Base-by-base conservation (phyloP, 2,329 filamentous ascomycete species). In the Fusarium nisikadoi region DNA sequence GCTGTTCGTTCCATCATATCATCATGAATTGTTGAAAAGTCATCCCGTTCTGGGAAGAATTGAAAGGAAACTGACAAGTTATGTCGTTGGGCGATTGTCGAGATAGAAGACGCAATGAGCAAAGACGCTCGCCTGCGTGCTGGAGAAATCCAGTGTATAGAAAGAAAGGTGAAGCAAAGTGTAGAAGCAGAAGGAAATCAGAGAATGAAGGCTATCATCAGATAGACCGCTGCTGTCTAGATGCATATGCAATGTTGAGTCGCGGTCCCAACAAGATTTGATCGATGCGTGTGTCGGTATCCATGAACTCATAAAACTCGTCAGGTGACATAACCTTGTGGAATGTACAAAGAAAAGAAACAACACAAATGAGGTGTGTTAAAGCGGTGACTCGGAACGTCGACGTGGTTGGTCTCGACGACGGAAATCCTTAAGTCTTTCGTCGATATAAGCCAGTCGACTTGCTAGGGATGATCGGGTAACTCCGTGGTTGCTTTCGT, bases 401-500 rank as follows among this genome's bases (percentile, higher is more conserved):
- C 82, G 82, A 13, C 79, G 80, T 45, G 80, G 80, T 31, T 74
- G 75, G 58, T 82, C 81, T 41, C 84, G 84, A 50, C 82, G 84
- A 66, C 86, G 84, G 64, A 90, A 82, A 66, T 88, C 86, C 71
- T 85, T 86, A 46, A 90, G 84, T 41, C 87, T 86, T 72, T 88
- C 85, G 74, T 90, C 88, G 50, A 90, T 85, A 68, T 90, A 89
- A 8, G 88, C 87, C 61, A 90, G 80, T 16, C 87, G 86, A 39
- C 83, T 84, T 27, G 85, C 83, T 46, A 90, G 79, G 41, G 84
- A 85, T 19, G 84, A 80, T 62, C 83, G 81, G 27, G 82, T 79
- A 11, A 80, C 75, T n/a, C 80, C 74, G 9, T 79, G 62, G 42
- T 75, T 79, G 25, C 80, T 76, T 43, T 83, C 82, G 8, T 76